Evolutionary conservation across 352 stramenopile genomes (phyloP), one percentile per base, ranked within the genome.

Genomic region (Phytopythium aichiense): DNA sequence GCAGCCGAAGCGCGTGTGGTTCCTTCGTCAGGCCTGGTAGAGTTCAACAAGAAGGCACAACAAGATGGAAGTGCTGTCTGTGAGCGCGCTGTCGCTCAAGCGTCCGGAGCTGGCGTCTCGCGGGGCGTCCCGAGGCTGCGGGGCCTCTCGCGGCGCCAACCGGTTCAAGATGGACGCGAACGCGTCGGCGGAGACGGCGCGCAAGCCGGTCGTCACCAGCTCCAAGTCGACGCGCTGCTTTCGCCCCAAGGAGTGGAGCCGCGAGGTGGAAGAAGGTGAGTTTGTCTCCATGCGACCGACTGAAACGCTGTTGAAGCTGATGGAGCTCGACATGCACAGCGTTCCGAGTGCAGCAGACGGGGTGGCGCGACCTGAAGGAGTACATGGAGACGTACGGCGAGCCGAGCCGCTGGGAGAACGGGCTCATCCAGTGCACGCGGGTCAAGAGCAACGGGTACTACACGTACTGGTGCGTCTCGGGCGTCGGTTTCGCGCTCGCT

Each of bases 361-460:
- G 81, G 15, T 92, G 79, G 81, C 72, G 74, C 7, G 85, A 94
- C 54, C 68, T 92, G 50, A 90, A 89, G 51, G 83, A 92, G 70
- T 92, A 94, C 70, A 87, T 84, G 71, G 76, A 88, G 62, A 85
- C 74, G 30, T 89, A 91, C 48, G 82, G 82, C 22, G 70, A 91
- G 48, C 84, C 80, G 3, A 79, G 91, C 23, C 80, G 80, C 52
- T 91, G 82, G 81, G 65, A 81, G 25, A 93, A 91, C 40, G 81
- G 81, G 16, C 89, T 79, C 59, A 82, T 92, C 57, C 81, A 81
- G 16, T 93, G 81, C 71, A 93, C 84, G 9, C 78, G 84, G 40
- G 84, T 91, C 45, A 91, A 93, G 61, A 85, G 74, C 64, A 93
- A 89, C 54, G 81, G 84, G 20, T 93, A 89, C 66, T 93, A 89